These are phyloP conservation scores for Aspergillus texensis DNA, from an alignment of 2,329 filamentous ascomycete species.

Conservation along the genomic window DNA sequence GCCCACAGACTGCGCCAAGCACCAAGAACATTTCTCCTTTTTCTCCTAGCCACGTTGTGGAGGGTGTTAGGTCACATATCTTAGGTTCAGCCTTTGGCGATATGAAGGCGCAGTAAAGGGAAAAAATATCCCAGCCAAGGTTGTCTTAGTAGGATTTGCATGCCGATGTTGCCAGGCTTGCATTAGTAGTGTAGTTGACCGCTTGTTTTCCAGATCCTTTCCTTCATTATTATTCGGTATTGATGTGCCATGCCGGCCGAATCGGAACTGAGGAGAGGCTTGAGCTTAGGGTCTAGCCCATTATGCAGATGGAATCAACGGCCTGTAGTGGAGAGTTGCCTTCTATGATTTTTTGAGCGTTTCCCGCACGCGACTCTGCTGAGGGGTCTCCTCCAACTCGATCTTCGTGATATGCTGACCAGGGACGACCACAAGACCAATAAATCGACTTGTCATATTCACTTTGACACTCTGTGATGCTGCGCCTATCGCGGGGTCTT, in stretches of 20 bases:
- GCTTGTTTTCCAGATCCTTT: conserved; percentile 1
- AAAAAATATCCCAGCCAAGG: conserved; percentile 9
- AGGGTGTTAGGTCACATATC: conserved; percentile 14
- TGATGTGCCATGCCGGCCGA: conserved; percentile 1
- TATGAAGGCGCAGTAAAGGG: background rate
- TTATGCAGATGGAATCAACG: background rate
- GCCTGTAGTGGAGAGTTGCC: conserved; percentile 11
- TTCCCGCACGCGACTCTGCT: conserved; percentile 25
- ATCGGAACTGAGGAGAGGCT: conserved; percentile 1
- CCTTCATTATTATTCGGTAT: background rate
- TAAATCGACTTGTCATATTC: conserved; percentile 80
- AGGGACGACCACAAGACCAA: conserved; percentile 88
- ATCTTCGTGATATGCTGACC: conserved; percentile 84
- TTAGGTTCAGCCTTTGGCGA: conserved; percentile 18
- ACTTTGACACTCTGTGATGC: conserved; percentile 52
- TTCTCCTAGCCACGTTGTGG: conserved; percentile 26
- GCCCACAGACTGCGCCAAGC: conserved; percentile 24
- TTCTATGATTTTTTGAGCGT: conserved; percentile 19
- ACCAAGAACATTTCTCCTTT: conserved; percentile 17
- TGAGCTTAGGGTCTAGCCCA: conserved; percentile 5
- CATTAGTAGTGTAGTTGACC: conserved; percentile 1
- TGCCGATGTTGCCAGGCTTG: conserved; percentile 1
- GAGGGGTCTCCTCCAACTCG: conserved; percentile 71
- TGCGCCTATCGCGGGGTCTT: conserved; percentile 20
- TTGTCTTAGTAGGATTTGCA: background rate